A percentile compares a stretch with the other conserved stretches of the same genome.
Conservation (phyloP, 2,329 filamentous ascomycete genomes). For the Fusarium secorum region DNA sequence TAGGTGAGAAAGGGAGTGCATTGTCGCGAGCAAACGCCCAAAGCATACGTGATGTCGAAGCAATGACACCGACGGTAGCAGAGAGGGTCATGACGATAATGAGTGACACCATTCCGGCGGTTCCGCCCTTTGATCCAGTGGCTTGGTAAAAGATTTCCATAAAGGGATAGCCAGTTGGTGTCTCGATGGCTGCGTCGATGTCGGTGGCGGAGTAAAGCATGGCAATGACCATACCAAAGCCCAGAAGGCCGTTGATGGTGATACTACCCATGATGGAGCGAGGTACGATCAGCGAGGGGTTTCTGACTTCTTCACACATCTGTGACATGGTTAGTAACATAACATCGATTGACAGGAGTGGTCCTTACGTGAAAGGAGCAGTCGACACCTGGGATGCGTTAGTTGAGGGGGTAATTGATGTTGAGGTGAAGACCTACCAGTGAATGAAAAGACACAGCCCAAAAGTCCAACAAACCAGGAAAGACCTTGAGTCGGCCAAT, state of each 20-base stretch:
- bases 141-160: slow-evolving; percentile 40
- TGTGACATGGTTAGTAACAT: not conserved
- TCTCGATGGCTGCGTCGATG: slow-evolving; percentile 31
- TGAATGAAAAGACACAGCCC: slow-evolving; percentile 37
- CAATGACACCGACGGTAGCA: slow-evolving; percentile 37
- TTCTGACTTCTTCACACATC: slow-evolving; percentile 39
- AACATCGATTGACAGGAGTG: fast-evolving
- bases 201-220: slow-evolving; percentile 38
- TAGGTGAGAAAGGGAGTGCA: slow-evolving; percentile 32
- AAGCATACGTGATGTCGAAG: slow-evolving; percentile 36
- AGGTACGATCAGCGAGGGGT: slow-evolving; percentile 34
- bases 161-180: slow-evolving; percentile 34
- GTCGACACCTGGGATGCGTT: slow-evolving; percentile 26
- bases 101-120: slow-evolving; percentile 26
- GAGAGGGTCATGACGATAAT: slow-evolving; percentile 37
- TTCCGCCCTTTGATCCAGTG: slow-evolving; percentile 30
- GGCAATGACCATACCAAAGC: slow-evolving; percentile 37
- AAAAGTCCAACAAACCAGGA: slow-evolving; percentile 38
- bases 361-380: slow-evolving; percentile 36
- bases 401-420: fast-evolving
- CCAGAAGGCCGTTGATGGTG: slow-evolving; percentile 29
- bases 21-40: slow-evolving; percentile 37
- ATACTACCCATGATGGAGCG: slow-evolving; percentile 37
- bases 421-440: not conserved
- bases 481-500: slow-evolving; percentile 33